Percentiles rank a stretch among this genome's conserved stretches.
Evolutionary conservation across 2,329 filamentous ascomycete species (phyloP).

Genomic region (Neofusicoccum parvum): DNA sequence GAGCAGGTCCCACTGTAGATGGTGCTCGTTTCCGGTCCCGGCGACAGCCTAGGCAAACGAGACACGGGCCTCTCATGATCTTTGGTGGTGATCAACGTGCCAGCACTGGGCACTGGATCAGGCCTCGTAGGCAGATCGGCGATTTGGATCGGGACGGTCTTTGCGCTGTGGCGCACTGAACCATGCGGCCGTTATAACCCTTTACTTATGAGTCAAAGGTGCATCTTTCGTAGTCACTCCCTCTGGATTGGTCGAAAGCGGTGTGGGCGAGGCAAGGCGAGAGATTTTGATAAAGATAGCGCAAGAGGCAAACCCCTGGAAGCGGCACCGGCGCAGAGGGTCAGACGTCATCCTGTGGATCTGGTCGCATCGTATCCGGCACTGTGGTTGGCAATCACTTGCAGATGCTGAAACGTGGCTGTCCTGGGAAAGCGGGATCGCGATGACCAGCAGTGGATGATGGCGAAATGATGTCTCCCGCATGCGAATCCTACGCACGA

Average conservation of each 20-base stretch:
- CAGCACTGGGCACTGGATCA: not conserved
- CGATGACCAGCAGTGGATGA: not conserved
- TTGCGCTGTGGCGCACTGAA: not conserved
- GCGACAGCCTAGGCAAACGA: not conserved
- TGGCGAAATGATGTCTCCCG: not conserved
- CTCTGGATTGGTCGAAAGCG: not conserved
- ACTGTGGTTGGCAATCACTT: not conserved
- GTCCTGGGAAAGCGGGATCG: not conserved
- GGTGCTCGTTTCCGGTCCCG: too few species aligned
- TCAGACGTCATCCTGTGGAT: slow-evolving; percentile 1
- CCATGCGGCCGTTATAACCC: too few species aligned
- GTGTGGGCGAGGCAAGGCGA: not conserved
- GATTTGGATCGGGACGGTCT: not conserved
- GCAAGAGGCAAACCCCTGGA: not conserved
- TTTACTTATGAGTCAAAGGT: not conserved
- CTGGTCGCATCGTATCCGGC: not conserved
- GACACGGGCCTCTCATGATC: not conserved
- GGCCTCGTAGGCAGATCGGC: not conserved
- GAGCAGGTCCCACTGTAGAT: not conserved
- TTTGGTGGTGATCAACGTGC: not conserved
- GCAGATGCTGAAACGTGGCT: slow-evolving; percentile 4
- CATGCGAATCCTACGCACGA: not conserved
- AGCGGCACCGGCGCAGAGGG: not conserved
- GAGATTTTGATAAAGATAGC: not conserved
- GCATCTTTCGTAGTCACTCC: too few species aligned